phyloP scores from a whole-genome alignment of 1,139 yeast species.

The Candida sp. region DNA sequence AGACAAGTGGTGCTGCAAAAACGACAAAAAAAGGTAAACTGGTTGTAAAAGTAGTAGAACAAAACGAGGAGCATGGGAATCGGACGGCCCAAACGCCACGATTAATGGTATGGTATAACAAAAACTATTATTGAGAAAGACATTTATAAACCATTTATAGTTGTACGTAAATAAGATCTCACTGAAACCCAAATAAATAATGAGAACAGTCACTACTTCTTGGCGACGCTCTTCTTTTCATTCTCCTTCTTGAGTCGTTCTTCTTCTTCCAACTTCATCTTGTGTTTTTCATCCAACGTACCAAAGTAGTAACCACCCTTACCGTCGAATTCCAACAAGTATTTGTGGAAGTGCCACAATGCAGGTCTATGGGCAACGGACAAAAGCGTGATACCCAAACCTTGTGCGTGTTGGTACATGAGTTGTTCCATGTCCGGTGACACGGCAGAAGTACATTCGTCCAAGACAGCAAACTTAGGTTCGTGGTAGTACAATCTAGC shows the following conservation, averaged over 20 bases:
- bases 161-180: too few species aligned
- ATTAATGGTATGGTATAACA: neutral
- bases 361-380: conserved; percentile 95
- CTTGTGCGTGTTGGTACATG: conserved; percentile 86
- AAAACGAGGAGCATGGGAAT: too few species aligned
- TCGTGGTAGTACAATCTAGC: conserved; percentile 89
- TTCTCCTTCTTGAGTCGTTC: conserved; percentile 30
- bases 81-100: neutral
- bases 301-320: conserved; percentile 79
- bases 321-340: conserved; percentile 84
- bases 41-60: neutral
- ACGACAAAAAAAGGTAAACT: neutral
- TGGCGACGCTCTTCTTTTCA: conserved; percentile 37
- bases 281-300: conserved; percentile 66
- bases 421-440: conserved; percentile 90
- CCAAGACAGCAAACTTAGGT: conserved; percentile 93
- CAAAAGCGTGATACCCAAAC: conserved; percentile 78
- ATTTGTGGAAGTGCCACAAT: conserved; percentile 90
- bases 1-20: too few species aligned
- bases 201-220: neutral
- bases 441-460: conserved; percentile 95
- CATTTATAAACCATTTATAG: neutral
- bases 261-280: conserved; percentile 75
- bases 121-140: neutral
- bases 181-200: neutral